These are phyloP conservation scores for Microsporum audouinii DNA, from an alignment of 2,329 filamentous ascomycete species.

Conservation along the genomic window DNA sequence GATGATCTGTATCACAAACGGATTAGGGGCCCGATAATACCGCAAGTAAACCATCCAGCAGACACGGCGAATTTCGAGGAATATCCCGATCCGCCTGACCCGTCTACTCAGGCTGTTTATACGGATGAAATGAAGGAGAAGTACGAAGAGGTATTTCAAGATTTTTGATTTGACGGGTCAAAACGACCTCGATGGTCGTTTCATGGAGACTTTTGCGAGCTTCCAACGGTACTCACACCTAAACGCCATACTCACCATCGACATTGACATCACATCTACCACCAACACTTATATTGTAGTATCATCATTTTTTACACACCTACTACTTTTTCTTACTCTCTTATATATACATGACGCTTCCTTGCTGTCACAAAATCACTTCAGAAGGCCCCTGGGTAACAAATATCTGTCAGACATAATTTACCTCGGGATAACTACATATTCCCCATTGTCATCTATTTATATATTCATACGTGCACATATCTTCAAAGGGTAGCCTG, in stretches of 20 bases:
- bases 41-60: constrained; percentile 47
- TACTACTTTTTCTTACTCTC: neutral
- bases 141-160: constrained; percentile 50
- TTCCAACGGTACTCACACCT: neutral
- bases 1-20: constrained; percentile 50
- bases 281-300: neutral
- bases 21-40: constrained; percentile 51
- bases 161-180: constrained; percentile 39
- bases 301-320: too few relatives aligned
- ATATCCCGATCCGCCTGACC: constrained; percentile 47
- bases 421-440: neutral
- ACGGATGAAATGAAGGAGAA: constrained; percentile 49
- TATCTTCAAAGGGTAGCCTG: neutral
- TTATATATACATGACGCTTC: neutral
- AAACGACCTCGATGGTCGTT: neutral
- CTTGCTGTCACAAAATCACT: neutral
- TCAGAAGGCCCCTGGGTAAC: neutral
- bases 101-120: constrained; percentile 41
- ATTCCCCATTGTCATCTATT: neutral
- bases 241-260: neutral
- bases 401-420: neutral
- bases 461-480: neutral
- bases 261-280: neutral
- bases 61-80: constrained; percentile 56
- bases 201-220: too few relatives aligned